Base-by-base conservation (phyloP, 768 basidiomycete species). In the Leccinum longicurvipes region DNA sequence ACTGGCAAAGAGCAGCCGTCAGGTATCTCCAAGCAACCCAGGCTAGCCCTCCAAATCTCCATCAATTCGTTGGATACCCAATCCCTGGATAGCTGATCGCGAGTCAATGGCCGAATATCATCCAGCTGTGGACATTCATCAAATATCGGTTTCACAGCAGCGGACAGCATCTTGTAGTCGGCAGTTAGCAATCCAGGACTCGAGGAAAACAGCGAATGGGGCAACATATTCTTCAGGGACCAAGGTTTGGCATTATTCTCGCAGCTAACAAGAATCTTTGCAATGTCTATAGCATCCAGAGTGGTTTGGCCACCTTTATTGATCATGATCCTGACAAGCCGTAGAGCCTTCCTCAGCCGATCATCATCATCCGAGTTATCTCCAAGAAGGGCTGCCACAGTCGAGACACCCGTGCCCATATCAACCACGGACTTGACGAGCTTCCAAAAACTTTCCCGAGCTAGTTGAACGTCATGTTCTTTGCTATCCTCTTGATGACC, bases 71-170 rank as follows among this genome's bases (percentile, higher is more conserved):
- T 67, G 59, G 84, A 81, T 12, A 84, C 74, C 73, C 79, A 83
- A 6, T 76, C 74, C 53, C 69, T 72, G 17, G 76, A 69, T 39
- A 90, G 64, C 62, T 91, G 87, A 12, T 83, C 79, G 36, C 73
- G 69, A 7, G 77, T 82, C 57, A 91, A 70, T n/a, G 77, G 68
- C 21, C 83, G 75, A 29, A 90, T 71, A 59, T 87, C 85, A 15
- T 74, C 70, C 17, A 83, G 56, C 29, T 74, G 74, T 0, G 82
- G 78, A 39, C 82, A 80, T 60, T 83, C 76, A 6, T 80, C 80
- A 49, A 84, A 74, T 21, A 87, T 70, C 3, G 79, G 72, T 56
- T 77, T 75, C 12, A 89, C 82, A 1, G 71, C 72, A 2, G 63
- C 63, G 23, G 78, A 72, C 27, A 89, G 68, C 15, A 67, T 69